Percentiles rank a stretch among this genome's conserved stretches.
phyloP scores from a whole-genome alignment of 1,139 yeast species.

The Yamadazyma dendronema region DNA sequence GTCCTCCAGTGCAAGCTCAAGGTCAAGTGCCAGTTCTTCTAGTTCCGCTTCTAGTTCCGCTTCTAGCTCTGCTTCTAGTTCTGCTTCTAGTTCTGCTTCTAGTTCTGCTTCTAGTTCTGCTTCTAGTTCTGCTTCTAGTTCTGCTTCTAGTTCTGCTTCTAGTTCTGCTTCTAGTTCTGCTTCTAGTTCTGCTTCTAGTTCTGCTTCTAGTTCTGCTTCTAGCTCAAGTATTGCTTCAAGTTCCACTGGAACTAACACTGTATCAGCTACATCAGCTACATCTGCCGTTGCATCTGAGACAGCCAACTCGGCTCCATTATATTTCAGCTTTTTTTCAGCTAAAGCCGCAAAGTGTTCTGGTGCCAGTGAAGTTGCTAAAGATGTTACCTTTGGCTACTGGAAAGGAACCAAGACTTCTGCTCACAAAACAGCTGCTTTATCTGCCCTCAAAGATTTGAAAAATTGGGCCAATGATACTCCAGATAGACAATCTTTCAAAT shows the following conservation, averaged over 20 bases:
- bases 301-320: background rate
- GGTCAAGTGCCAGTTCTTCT: background rate
- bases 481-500: constrained; percentile 12
- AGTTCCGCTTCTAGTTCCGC: background rate
- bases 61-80: constrained; percentile 1
- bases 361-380: constrained; percentile 8
- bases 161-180: background rate
- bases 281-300: background rate
- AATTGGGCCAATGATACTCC: constrained; percentile 10
- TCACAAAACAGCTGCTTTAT: constrained; percentile 11
- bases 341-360: constrained; percentile 6
- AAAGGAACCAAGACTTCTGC: constrained; percentile 12
- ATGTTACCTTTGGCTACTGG: constrained; percentile 13
- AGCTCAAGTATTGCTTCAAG: constrained; percentile 1
- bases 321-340: background rate
- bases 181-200: background rate
- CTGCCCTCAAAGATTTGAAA: constrained; percentile 11
- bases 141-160: background rate
- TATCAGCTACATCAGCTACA: background rate
- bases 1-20: background rate
- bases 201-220: background rate
- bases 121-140: constrained; percentile 1
- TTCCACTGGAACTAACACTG: background rate
- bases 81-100: constrained; percentile 1
- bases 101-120: background rate